Evolutionary conservation across 2,329 filamentous ascomycete species (phyloP).

Genomic region (Nakataea oryzae): DNA sequence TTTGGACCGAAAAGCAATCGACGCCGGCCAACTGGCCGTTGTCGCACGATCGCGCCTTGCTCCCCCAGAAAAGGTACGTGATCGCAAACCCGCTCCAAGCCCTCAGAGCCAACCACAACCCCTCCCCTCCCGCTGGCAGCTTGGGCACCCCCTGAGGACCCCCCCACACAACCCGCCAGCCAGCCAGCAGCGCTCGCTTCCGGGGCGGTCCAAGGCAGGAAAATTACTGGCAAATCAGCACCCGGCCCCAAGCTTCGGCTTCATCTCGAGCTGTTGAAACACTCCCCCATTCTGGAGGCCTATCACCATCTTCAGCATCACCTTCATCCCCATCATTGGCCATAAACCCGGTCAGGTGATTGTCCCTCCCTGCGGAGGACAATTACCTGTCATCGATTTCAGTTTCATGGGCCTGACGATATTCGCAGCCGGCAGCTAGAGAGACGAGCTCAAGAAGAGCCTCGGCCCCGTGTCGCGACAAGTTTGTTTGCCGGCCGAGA

Average conservation of each 20-base stretch:
- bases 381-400: slow-evolving; percentile 13
- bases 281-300: slow-evolving; percentile 27
- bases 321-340: slow-evolving; percentile 36
- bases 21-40: background rate
- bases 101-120: slow-evolving; percentile 2
- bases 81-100: background rate
- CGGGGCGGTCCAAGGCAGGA: background rate
- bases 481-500: background rate
- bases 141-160: background rate
- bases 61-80: background rate
- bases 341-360: slow-evolving; percentile 40
- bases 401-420: slow-evolving; percentile 1
- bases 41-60: background rate
- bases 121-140: background rate
- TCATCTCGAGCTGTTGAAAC: slow-evolving; percentile 21
- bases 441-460: background rate
- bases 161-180: slow-evolving; percentile 2
- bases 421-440: background rate
- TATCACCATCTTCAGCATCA: slow-evolving; percentile 38
- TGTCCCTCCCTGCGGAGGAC: slow-evolving; percentile 29
- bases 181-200: slow-evolving; percentile 1
- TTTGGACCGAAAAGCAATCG: background rate
- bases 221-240: slow-evolving; percentile 36
- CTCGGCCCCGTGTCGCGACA: background rate
- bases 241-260: slow-evolving; percentile 27